Base-by-base conservation (phyloP, 345 rosid species). In the Sapria himalayana region DNA sequence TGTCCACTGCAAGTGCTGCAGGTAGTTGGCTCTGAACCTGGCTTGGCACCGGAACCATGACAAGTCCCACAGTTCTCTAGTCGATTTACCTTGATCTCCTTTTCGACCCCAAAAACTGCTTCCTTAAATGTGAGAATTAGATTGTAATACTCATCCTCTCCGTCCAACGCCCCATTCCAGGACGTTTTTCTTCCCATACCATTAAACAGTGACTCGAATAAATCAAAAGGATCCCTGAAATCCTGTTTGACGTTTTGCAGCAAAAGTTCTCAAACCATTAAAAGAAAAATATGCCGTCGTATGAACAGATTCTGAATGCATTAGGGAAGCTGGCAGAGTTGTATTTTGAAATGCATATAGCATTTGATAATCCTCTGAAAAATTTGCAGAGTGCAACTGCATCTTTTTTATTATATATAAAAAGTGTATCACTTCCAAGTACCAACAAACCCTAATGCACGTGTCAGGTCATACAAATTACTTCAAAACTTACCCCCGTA, bases 1-100 rank as follows among this genome's bases (percentile, higher is more conserved):
- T 84, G 99, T 9, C 99, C 99, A 7, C 95, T 86, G 13, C 99
- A 84, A 1, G 93, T 74, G 37, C 61, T 74, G 46, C 99, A 84
- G 42, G 53, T 91, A 12, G 81, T 63, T 25, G 99, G 74, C 44
- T 58, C 64, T 34, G 93, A 82, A 50, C 95, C 95, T 0, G 81
- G 69, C 58, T 80, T 91, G 10, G 92, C 93, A 4, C 99, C 93
- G 2, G 95, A 79, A 25, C 99, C 99, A 50, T 70, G 57, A 52
- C 95, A 91, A 31, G 85, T 80, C 31, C 69, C 75, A 31, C 99
- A 91, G 54, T 36, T 69, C 67, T 89, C 98, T 2, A 89, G 75
- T 5, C 95, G 73, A 9, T 78, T 69, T 51, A 84, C 71, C 72
- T 89, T 95, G 25, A 89, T 84, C 63, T 89, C 98, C 48, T 84